Conservation (phyloP, 805 yeast species). For the Cyberlindnera xishuangbannaensis region DNA sequence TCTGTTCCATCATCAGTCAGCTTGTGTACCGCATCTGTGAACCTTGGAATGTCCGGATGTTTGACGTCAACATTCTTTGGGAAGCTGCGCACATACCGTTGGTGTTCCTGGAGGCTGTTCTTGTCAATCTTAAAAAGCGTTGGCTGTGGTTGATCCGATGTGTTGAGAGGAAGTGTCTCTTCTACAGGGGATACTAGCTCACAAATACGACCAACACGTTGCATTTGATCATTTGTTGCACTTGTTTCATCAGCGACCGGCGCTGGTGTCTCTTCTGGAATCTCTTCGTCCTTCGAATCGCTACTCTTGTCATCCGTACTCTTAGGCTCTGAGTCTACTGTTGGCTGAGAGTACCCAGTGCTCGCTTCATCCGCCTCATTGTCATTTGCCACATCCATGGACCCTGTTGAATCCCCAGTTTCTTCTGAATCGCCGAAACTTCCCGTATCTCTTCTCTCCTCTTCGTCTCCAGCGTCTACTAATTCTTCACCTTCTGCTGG, state of each 20-base stretch:
- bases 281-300: neutral
- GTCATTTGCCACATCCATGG: neutral
- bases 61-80: constrained; percentile 12
- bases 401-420: neutral
- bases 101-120: constrained; percentile 12
- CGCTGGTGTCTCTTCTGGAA: neutral
- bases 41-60: constrained; percentile 10
- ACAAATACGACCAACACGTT: too few species aligned
- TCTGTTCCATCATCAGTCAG: constrained; percentile 27
- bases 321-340: neutral
- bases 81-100: constrained; percentile 7
- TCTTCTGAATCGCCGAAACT: neutral
- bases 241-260: too few species aligned
- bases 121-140: constrained; percentile 15
- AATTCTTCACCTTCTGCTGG: neutral
- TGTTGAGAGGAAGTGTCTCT: constrained; percentile 17
- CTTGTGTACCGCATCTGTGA: constrained; percentile 13
- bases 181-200: constrained; percentile 8
- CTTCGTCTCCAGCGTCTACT: neutral
- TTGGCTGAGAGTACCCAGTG: too few species aligned
- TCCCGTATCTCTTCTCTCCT: neutral
- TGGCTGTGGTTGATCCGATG: constrained; percentile 22
- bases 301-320: neutral
- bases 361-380: neutral
- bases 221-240: too few species aligned